phyloP scores from a whole-genome alignment of 2,329 filamentous ascomycete species.

The Phoma sp. region DNA sequence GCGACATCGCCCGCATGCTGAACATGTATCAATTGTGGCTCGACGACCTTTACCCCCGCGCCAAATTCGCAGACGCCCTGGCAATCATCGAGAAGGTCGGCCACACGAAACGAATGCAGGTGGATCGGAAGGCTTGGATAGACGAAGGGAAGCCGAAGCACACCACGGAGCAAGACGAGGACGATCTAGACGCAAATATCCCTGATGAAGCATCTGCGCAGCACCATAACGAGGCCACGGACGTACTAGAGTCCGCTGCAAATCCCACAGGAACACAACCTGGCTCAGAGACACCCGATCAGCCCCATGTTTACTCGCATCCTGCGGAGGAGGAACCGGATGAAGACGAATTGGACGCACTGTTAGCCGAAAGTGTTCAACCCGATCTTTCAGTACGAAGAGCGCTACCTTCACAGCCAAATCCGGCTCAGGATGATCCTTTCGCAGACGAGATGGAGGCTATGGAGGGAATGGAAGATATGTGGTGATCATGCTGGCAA shows the following conservation, averaged over 20 bases:
- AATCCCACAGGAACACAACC: slow-evolving; percentile 1
- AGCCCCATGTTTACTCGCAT: slow-evolving; percentile 19
- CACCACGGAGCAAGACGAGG: slow-evolving; percentile 32
- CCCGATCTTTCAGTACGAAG: slow-evolving; percentile 13
- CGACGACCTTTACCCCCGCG: slow-evolving; percentile 93
- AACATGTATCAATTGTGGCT: slow-evolving; percentile 97
- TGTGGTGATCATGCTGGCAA: slow-evolving; percentile 36
- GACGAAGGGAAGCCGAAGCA: slow-evolving; percentile 71
- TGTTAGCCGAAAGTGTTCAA: slow-evolving; percentile 59
- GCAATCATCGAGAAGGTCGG: slow-evolving; percentile 92
- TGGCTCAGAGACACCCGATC: neutral
- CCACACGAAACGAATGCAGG: slow-evolving; percentile 79
- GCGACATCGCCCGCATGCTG: slow-evolving; percentile 80
- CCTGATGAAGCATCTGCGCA: slow-evolving; percentile 1
- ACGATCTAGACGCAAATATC: slow-evolving; percentile 21
- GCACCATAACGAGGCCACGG: slow-evolving; percentile 18
- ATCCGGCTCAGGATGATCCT: slow-evolving; percentile 35
- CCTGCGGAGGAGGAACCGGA: slow-evolving; percentile 52
- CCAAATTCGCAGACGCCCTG: slow-evolving; percentile 89
- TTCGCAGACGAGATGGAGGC: slow-evolving; percentile 52
- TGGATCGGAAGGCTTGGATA: slow-evolving; percentile 82
- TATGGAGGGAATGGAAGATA: slow-evolving; percentile 49
- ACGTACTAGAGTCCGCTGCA: slow-evolving; percentile 14
- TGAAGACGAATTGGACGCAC: slow-evolving; percentile 61
- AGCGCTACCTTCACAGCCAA: slow-evolving; percentile 17